Evolutionary conservation across 1,284 basidiomycete genomes (phyloP).

Genomic region (Wallemia mellicola): DNA sequence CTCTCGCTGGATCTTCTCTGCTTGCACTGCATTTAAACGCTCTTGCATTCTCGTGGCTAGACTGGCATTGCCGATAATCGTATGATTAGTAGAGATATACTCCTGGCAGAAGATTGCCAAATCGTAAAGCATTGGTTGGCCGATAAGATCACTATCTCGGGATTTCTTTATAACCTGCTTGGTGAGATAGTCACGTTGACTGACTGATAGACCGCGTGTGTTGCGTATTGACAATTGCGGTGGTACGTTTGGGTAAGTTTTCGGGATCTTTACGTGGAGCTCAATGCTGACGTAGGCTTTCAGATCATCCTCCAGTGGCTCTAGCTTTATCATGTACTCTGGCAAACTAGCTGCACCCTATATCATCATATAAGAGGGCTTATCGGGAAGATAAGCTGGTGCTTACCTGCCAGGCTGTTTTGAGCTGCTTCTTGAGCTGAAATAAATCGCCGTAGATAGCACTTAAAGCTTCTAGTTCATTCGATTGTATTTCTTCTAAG

Average conservation of each 20-base stretch:
- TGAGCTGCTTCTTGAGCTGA: neutral
- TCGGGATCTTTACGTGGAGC: neutral
- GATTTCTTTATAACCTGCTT: conserved; percentile 4
- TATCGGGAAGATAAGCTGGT: neutral
- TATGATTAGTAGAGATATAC: neutral
- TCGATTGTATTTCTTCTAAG: conserved; percentile 5
- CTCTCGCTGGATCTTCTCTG: neutral
- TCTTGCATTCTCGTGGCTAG: neutral
- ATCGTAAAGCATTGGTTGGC: conserved; percentile 15
- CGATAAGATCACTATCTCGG: conserved; percentile 10
- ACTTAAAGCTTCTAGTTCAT: conserved; percentile 7
- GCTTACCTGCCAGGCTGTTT: neutral
- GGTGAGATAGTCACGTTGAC: neutral
- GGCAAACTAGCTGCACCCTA: neutral
- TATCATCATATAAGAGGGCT: neutral
- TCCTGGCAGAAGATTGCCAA: neutral
- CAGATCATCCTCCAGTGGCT: neutral
- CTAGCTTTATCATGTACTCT: neutral
- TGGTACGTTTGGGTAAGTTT: neutral
- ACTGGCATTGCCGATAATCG: neutral
- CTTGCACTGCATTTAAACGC: neutral
- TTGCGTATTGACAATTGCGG: neutral
- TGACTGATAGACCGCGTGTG: neutral
- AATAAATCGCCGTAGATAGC: conserved; percentile 2
- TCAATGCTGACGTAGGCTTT: neutral